phyloP scores from a whole-genome alignment of 192 early-diverging fungal genomes.

The Backusella australiensis region DNA sequence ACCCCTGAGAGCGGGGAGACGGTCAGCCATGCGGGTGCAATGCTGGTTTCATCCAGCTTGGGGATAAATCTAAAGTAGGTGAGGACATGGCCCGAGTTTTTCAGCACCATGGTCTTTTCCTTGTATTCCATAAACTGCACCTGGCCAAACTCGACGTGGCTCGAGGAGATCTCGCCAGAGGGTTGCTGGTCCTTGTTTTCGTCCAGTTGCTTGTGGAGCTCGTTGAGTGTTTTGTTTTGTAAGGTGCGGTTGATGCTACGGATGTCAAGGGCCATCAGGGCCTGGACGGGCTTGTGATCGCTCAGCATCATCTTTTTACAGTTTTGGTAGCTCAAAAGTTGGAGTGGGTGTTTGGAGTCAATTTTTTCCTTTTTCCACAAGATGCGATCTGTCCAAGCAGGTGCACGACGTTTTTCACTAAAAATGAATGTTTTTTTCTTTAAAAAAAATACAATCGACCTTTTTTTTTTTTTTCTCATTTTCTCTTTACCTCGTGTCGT shows the following conservation, averaged over 20 bases:
- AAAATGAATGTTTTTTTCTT: neutral
- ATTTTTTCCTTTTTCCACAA: slow-evolving; percentile 66
- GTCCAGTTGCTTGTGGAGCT: slow-evolving; percentile 74
- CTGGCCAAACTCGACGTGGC: slow-evolving; percentile 70
- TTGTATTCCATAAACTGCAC: slow-evolving; percentile 54
- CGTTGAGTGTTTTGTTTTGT: slow-evolving; percentile 53
- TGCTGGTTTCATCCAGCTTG: slow-evolving; percentile 55
- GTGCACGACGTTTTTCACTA: slow-evolving; percentile 75
- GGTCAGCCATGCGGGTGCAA: slow-evolving; percentile 72
- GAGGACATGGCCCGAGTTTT: slow-evolving; percentile 76
- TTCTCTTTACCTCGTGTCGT: slow-evolving; percentile 67
- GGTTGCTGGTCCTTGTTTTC: slow-evolving; percentile 71
- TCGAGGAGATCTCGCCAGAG: slow-evolving; percentile 66
- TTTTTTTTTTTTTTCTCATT: too few species aligned
- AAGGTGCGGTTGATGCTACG: slow-evolving; percentile 57
- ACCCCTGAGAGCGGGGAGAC: slow-evolving; percentile 64
- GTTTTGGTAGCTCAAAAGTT: slow-evolving; percentile 51
- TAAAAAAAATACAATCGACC: too few species aligned
- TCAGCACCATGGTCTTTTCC: slow-evolving; percentile 51
- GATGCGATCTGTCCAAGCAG: slow-evolving; percentile 94
- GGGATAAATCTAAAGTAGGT: slow-evolving; percentile 73
- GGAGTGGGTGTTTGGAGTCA: slow-evolving; percentile 23
- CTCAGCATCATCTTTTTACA: slow-evolving; percentile 66
- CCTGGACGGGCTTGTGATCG: slow-evolving; percentile 93
- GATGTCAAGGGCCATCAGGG: slow-evolving; percentile 63